Evolutionary conservation across 352 stramenopile genomes (phyloP).

Genomic region (Ophiocytium majus): DNA sequence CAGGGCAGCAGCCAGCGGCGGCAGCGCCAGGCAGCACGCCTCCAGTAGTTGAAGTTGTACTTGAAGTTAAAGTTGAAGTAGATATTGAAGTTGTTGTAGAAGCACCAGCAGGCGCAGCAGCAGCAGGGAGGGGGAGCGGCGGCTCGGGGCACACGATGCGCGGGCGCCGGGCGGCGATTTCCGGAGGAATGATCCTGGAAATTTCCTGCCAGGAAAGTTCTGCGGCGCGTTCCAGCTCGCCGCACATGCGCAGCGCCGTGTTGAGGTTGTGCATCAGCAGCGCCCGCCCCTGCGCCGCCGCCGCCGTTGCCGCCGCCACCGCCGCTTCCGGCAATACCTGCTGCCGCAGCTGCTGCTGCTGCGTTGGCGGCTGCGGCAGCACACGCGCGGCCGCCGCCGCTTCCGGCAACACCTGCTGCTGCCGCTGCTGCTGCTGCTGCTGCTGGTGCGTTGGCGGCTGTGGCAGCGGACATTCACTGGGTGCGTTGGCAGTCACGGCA

Average conservation of each 20-base stretch:
- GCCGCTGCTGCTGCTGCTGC: too few relatives aligned
- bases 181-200: not conserved
- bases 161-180: not conserved
- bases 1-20: too few relatives aligned
- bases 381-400: too few relatives aligned
- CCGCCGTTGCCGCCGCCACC: conserved; percentile 26
- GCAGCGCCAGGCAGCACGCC: too few relatives aligned
- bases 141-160: not conserved
- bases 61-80: too few relatives aligned
- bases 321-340: conserved; percentile 25
- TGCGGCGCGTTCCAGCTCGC: conserved; percentile 25
- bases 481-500: too few relatives aligned
- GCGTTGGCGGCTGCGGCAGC: conserved; percentile 39
- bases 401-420: too few relatives aligned
- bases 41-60: too few relatives aligned
- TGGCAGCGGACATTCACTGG: too few relatives aligned
- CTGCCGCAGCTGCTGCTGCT: conserved; percentile 33
- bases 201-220: conserved; percentile 36
- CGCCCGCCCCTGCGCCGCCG: conserved; percentile 27
- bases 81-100: too few relatives aligned
- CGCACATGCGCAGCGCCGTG: conserved; percentile 43
- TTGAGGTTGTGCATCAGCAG: conserved; percentile 46
- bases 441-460: too few relatives aligned
- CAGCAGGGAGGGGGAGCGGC: not conserved
- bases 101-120: not conserved